phyloP scores from a whole-genome alignment of 805 yeast genomes.

The Suhomyces tanzawaensis region DNA sequence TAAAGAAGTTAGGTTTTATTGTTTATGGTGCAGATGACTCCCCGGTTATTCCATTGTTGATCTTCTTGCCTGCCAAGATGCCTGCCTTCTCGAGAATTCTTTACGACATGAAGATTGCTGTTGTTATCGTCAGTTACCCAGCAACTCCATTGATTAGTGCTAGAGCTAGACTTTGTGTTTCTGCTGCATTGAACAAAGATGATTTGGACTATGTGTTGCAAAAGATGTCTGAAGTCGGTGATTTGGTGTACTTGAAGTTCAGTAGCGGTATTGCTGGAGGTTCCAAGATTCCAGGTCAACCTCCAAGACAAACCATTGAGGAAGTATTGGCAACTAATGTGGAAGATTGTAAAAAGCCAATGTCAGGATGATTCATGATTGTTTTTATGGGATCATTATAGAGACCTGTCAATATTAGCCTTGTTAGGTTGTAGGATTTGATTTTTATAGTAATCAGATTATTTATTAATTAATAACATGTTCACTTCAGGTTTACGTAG shows the following conservation, averaged over 20 bases:
- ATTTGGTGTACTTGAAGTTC: conserved; percentile 67
- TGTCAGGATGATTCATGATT: conserved; percentile 17
- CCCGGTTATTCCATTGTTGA: conserved; percentile 87
- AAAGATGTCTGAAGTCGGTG: conserved; percentile 76
- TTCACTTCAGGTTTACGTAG: too few relatives aligned
- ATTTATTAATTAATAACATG: too few relatives aligned
- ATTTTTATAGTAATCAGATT: too few relatives aligned
- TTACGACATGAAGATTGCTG: conserved; percentile 79
- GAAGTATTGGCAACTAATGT: conserved; percentile 75
- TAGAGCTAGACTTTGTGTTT: conserved; percentile 89
- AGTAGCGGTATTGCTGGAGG: conserved; percentile 80
- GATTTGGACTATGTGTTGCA: conserved; percentile 81
- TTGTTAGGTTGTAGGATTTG: too few relatives aligned
- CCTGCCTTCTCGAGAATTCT: conserved; percentile 85
- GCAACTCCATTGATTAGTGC: conserved; percentile 91
- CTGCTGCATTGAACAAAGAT: conserved; percentile 87
- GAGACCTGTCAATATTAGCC: too few relatives aligned
- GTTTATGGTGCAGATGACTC: conserved; percentile 95
- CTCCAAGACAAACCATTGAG: conserved; percentile 76
- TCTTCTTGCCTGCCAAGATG: conserved; percentile 92
- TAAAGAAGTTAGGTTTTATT: conserved; percentile 89
- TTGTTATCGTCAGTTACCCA: conserved; percentile 96
- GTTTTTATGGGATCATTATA: too few relatives aligned
- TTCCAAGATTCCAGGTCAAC: conserved; percentile 47
- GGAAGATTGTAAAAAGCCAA: conserved; percentile 50